Base-by-base conservation (phyloP, 1,139 yeast species). In the Yamadazyma kanchanaburiensis region DNA sequence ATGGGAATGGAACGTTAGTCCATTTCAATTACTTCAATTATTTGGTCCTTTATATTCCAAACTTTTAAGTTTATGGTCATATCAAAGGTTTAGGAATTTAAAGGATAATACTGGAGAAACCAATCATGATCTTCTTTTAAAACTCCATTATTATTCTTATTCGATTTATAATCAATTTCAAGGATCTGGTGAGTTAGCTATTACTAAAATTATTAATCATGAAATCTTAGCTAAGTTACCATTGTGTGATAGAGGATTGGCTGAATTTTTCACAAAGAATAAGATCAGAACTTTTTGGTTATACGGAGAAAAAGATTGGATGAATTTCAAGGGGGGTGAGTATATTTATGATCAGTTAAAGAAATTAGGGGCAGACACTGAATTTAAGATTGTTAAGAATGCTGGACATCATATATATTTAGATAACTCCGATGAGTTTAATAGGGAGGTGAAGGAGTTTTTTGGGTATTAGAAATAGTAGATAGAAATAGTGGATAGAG, bases 231-330 rank as follows among this genome's bases (percentile, higher is more conserved):
- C 74, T 0, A 46, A 49, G 15, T 41, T 67, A 17, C 74, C 74
- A 0, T 45, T 67, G n/a, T 49, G 67, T 33, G 72, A 66, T 35
- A 51, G 73, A 16, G 68, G 69, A 1, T 46, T 66, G 15, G 51
- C 54, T 6, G 61, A 61, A 26, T 57, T 49, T 33, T 37, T 64
- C 9, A 38, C 42, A 4, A 43, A 54, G 3, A 33, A 53, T 14
- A 38, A 52, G 3, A 49, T 64, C 9, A 47, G 48, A 25, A 50
- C 56, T 1, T 34, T 58, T 4, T 64, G 72, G 69, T 29, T 64
- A 23, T 67, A 67, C 34, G 74, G 71, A 1, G 70, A 62, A 8
- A 58, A 56, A 25, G 71, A 66, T 37, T 66, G 73, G 73, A 66
- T 66, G 73, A 67, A 67, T 33, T 28, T 39, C 5, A 55, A 55